Evolutionary conservation across 345 rosid genomes (phyloP).

Genomic region (Eucalyptus cloeziana): DNA sequence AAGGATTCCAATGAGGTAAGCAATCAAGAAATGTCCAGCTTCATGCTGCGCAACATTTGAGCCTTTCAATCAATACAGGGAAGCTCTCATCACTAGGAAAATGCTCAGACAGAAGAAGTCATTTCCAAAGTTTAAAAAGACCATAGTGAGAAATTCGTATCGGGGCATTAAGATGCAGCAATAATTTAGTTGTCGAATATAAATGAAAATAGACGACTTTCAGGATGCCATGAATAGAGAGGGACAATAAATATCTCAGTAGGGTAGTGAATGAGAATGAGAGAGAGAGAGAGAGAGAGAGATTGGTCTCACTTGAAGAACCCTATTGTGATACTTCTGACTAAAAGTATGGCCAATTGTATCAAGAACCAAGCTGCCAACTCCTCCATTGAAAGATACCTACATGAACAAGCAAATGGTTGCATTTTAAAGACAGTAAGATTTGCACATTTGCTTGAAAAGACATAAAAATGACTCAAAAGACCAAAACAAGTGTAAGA

Average conservation of each 20-base stretch:
- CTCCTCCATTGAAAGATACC: conserved; percentile 85
- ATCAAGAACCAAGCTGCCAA: conserved; percentile 73
- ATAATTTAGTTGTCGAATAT: background rate
- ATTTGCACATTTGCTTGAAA: background rate
- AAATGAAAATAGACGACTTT: background rate
- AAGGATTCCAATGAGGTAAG: conserved; percentile 75
- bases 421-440: background rate
- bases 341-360: conserved; percentile 75
- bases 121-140: background rate
- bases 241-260: background rate
- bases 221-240: background rate
- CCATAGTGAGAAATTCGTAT: background rate
- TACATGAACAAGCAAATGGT: background rate
- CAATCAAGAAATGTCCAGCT: conserved; percentile 96
- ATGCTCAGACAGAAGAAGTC: background rate
- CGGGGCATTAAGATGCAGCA: background rate
- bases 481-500: background rate
- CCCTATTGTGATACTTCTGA: conserved; percentile 67
- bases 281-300: background rate
- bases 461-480: background rate
- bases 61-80: background rate
- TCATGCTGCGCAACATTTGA: conserved; percentile 49
- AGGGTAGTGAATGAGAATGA: background rate
- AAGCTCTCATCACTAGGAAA: background rate
- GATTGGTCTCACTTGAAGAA: conserved; percentile 47